These are phyloP conservation scores for Apiospora saccharicola DNA, from an alignment of 2,329 filamentous ascomycete species.

Conservation along the genomic window DNA sequence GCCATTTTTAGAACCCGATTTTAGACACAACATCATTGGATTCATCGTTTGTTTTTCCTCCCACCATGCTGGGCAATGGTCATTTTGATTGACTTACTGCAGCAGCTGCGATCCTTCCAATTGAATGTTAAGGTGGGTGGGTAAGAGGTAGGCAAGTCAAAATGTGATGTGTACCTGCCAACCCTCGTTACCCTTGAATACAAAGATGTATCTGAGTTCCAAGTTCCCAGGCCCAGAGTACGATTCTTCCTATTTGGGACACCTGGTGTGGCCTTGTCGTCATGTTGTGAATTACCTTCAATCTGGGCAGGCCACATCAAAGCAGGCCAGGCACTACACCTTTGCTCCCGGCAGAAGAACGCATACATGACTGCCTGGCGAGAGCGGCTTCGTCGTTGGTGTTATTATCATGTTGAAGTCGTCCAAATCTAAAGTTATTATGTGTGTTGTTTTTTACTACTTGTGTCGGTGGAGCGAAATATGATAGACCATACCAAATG, in stretches of 20 bases:
- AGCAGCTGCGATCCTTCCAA: background rate
- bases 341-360: background rate
- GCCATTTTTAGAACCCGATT: background rate
- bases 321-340: background rate
- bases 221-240: too few species aligned
- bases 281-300: background rate
- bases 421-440: background rate
- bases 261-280: too few species aligned
- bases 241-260: background rate
- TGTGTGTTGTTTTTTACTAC: background rate
- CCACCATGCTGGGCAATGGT: background rate
- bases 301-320: background rate
- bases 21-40: background rate
- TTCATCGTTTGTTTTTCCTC: background rate
- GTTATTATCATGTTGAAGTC: background rate
- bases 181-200: background rate
- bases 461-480: background rate
- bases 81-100: too few species aligned
- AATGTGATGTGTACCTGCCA: background rate
- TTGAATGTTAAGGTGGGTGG: background rate
- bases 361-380: background rate
- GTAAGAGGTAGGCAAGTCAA: too few species aligned
- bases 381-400: background rate
- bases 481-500: background rate
- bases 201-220: background rate